Evolutionary conservation across 1,284 basidiomycete genomes (phyloP), one percentile per base, ranked within the genome.

Genomic region (Lignosus rhinocerotis): DNA sequence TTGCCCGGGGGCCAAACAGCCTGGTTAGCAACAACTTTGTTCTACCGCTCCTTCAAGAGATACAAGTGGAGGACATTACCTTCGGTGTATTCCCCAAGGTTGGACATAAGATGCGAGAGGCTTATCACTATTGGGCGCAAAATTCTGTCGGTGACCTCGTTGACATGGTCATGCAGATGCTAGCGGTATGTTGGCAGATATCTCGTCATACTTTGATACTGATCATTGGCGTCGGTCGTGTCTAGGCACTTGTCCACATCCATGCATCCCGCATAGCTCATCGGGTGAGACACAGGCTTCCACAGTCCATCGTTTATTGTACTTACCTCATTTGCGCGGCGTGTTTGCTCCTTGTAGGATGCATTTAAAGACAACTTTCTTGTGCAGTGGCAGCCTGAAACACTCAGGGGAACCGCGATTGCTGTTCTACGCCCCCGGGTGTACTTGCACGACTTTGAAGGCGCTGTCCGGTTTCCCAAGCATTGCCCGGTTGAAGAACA

Each of bases 111-210:
- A n/a, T 71, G 25, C 1, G 14, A 0, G 36, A 58, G 1, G 49
- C 61, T 1, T 69, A 63, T 52, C 54, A 44, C 8, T 34, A 0
- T 5, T 71, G 66, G 68, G 48, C 69, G 7, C 58, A 63, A 45
- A 69, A 70, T 36, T 71, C 71, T 4, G 69, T 68, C 0, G 72
- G 68, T 2, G 72, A 74, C 51, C 53, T 72, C 30, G 19, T 72
- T 6, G 67, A 72, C 36, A 70, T 72, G 66, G n/a, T n/a, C n/a
- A n/a, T n/a, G n/a, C n/a, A n/a, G 46, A 66, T 64, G 44, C 38
- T 73, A 4, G 70, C 73, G 66, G 54, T 56, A 54, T 34, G 56
- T 56, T 16, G 5, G n/a, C 25, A 34, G 10, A n/a, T n/a, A 19
- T 16, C 4, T n/a, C n/a, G n/a, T n/a, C n/a, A n/a, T 4, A 25